These are phyloP conservation scores for Naganishia liquefaciens DNA, from an alignment of 1,284 basidiomycete genomes.

Conservation along the genomic window DNA sequence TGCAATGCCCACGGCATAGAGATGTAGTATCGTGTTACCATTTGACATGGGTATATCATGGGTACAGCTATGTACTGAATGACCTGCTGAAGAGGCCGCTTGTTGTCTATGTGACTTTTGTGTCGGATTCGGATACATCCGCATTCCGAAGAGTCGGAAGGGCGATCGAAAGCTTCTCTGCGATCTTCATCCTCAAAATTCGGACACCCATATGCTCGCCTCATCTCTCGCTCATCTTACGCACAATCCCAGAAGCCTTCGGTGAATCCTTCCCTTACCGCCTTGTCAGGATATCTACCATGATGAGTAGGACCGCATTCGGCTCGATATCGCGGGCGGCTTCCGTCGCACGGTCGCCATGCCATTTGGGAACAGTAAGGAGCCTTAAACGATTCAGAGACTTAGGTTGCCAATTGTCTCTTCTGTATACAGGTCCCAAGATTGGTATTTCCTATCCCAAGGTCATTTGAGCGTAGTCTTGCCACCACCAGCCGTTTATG, in stretches of 20 bases:
- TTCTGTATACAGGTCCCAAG: too few relatives aligned
- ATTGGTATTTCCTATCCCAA: too few relatives aligned
- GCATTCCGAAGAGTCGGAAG: neutral
- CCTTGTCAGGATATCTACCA: neutral
- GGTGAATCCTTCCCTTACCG: too few relatives aligned
- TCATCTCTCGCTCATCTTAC: neutral
- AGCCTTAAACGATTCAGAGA: too few relatives aligned
- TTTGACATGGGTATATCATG: too few relatives aligned
- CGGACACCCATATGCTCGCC: neutral
- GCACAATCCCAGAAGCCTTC: too few relatives aligned
- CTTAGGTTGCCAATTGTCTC: too few relatives aligned
- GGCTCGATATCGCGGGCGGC: constrained; percentile 9
- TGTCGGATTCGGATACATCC: neutral
- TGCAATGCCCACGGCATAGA: too few relatives aligned
- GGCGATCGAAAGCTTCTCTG: neutral
- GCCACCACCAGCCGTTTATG: constrained; percentile 3
- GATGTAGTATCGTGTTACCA: too few relatives aligned
- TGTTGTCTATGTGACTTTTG: neutral
- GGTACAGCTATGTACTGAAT: too few relatives aligned
- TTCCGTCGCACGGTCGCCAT: neutral
- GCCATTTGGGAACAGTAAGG: constrained; percentile 12
- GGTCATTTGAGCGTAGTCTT: neutral
- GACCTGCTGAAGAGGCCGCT: too few relatives aligned
- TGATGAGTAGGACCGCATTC: constrained; percentile 6
- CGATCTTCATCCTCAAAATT: neutral